phyloP scores from a whole-genome alignment of 1,284 basidiomycete genomes.

The Coniferiporia sulphurascens region DNA sequence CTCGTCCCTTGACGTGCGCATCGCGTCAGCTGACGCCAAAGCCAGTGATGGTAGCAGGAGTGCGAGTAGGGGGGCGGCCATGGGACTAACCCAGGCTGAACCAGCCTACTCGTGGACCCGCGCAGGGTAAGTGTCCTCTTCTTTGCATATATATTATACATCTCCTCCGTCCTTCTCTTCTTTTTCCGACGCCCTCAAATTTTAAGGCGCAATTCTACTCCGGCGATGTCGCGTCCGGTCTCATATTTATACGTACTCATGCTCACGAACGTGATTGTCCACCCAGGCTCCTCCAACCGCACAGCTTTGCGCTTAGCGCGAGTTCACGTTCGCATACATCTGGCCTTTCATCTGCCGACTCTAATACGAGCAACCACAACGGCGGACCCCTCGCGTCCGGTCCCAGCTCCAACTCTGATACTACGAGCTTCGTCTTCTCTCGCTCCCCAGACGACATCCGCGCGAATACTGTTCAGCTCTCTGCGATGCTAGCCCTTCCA shows the following conservation, averaged over 20 bases:
- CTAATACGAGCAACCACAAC: not conserved
- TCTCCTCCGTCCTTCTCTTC: not conserved
- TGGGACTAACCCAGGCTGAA: constrained; percentile 4
- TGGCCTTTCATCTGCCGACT: not conserved
- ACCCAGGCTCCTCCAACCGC: not conserved
- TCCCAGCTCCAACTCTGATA: not conserved
- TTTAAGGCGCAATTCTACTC: not conserved
- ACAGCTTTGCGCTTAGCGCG: constrained; percentile 5
- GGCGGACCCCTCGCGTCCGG: not conserved
- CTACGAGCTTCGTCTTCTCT: constrained; percentile 10
- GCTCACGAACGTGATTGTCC: not conserved
- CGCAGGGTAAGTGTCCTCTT: constrained; percentile 13
- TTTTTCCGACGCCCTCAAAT: not conserved
- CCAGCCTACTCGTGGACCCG: constrained; percentile 13
- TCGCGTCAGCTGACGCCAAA: constrained; percentile 15
- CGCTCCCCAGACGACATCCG: constrained; percentile 55
- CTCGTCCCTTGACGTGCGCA: not conserved
- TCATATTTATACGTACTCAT: not conserved
- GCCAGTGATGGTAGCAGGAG: not conserved
- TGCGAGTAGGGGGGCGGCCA: constrained; percentile 3
- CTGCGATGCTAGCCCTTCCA: constrained; percentile 40
- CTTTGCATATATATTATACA: not conserved
- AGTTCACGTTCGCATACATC: constrained; percentile 3
- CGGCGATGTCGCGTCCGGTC: not conserved
- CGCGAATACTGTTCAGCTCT: constrained; percentile 60